Evolutionary conservation across 441 rosid genomes (phyloP), one percentile per base, ranked within the genome.

Genomic region (Viola pubescens): DNA sequence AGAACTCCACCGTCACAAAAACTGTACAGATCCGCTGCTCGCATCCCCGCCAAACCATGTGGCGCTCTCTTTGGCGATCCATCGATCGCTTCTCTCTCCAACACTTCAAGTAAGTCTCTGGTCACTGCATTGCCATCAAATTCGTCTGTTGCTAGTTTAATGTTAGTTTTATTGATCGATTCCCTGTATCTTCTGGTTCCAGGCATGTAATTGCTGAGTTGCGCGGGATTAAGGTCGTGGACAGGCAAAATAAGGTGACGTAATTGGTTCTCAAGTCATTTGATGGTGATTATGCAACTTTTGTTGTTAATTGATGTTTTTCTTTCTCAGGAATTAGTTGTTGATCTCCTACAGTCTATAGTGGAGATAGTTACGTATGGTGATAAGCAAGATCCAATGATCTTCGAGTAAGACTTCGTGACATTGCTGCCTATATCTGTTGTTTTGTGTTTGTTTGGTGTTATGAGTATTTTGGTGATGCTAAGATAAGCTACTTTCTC

Each of bases 281-380:
- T 26, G 41, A 14, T 60, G 3, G 64, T 55, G 34, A 26, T 26
- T 26, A 2, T 26, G 34, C 34, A 26, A 54, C 50, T 48, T 48
- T 57, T 34, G 37, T 56, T 38, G 61, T 55, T 42, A 6, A 19
- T 37, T 60, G 38, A 46, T 62, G 26, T 60, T 54, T 44, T 52
- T 60, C 65, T 9, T 49, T 46, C 34, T 34, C 80, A 84, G 90
- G 84, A 87, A 51, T 58, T n/a, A n/a, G n/a, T 79, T 26, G 58
- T 84, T 50, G 88, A 87, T 69, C 72, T 82, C 13, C 75, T 86
- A 50, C 90, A 84, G 68, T 79, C 90, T 52, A 72, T 82, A 6
- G 87, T 79, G 56, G 94, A 84, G 78, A 79, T 79, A 54, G 89
- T 84, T 67, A 79, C 85, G n/a, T 87, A 82, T 52, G 88, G 88